phyloP scores from a whole-genome alignment of 371 early-diverging fungal species.

The Syncephalastrum sp. region DNA sequence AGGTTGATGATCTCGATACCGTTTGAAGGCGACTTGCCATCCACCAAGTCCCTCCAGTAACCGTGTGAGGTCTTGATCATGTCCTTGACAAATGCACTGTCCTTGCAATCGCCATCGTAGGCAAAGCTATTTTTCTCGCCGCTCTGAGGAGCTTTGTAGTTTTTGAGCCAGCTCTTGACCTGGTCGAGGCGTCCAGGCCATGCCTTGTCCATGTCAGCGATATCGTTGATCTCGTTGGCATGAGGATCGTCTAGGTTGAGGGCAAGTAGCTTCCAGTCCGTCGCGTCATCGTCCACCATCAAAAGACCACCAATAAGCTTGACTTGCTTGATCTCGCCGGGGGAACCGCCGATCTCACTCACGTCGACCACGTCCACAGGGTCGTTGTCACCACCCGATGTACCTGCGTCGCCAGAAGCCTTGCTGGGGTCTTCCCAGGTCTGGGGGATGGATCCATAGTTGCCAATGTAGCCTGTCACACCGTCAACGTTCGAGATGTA shows the following conservation, averaged over 20 bases:
- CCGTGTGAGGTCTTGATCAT: slow-evolving; percentile 7
- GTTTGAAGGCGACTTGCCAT: slow-evolving; percentile 3
- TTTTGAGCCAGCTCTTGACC: slow-evolving; percentile 7
- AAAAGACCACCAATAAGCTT: slow-evolving; percentile 95
- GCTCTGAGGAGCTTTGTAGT: slow-evolving; percentile 13
- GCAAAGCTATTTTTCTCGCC: slow-evolving; percentile 7
- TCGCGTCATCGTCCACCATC: slow-evolving; percentile 93
- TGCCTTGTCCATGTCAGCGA: slow-evolving; percentile 7
- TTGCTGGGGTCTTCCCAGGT: slow-evolving; percentile 98
- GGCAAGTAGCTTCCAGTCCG: slow-evolving; percentile 97
- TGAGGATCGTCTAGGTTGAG: slow-evolving; percentile 91
- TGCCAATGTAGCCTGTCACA: slow-evolving; percentile 99
- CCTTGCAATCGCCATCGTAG: slow-evolving; percentile 6
- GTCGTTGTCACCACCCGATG: slow-evolving; percentile 91
- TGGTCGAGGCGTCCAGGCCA: slow-evolving; percentile 1
- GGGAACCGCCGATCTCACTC: slow-evolving; percentile 77
- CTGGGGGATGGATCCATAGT: slow-evolving; percentile 98
- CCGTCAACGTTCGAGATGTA: slow-evolving; percentile 99
- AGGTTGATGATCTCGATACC: too few relatives aligned
- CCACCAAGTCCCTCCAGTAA: slow-evolving; percentile 8
- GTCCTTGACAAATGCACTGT: slow-evolving; percentile 3
- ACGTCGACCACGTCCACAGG: slow-evolving; percentile 87
- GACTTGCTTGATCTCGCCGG: slow-evolving; percentile 96
- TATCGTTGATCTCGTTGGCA: slow-evolving; percentile 76
- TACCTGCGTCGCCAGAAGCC: slow-evolving; percentile 82